Conservation (phyloP, 1,284 basidiomycete species). For the Coniophora puteana region DNA sequence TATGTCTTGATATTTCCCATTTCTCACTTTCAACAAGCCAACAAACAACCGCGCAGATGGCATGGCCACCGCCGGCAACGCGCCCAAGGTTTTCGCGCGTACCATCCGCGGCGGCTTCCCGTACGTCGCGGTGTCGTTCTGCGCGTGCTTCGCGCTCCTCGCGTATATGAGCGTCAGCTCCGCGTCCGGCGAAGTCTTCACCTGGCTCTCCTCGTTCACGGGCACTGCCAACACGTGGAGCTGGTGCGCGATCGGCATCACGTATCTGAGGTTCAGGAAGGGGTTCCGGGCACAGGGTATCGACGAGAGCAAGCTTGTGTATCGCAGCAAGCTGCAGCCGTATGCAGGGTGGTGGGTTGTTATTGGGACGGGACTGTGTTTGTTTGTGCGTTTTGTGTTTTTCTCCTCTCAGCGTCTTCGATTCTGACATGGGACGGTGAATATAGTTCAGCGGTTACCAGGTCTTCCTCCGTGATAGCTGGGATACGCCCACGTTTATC, state of each 20-base stretch:
- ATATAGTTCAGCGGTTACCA: conserved; percentile 36
- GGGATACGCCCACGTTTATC: conserved; percentile 33
- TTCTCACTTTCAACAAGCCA: not conserved
- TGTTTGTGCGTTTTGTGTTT: conserved; percentile 32
- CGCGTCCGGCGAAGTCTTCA: conserved; percentile 51
- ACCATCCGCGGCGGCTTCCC: conserved; percentile 59
- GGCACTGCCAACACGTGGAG: conserved; percentile 45
- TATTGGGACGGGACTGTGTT: conserved; percentile 30
- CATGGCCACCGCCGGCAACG: conserved; percentile 55
- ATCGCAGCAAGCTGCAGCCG: conserved; percentile 38
- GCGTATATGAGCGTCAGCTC: conserved; percentile 45
- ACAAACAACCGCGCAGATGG: conserved; percentile 39
- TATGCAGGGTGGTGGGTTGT: conserved; percentile 43
- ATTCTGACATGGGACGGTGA: not conserved
- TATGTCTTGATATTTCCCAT: conserved; percentile 17
- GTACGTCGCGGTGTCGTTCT: conserved; percentile 46
- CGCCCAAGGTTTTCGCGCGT: conserved; percentile 52
- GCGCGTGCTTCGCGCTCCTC: conserved; percentile 49
- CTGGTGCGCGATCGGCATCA: conserved; percentile 62
- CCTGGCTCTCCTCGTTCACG: conserved; percentile 52
- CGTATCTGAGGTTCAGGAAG: conserved; percentile 59
- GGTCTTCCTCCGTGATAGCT: conserved; percentile 41
- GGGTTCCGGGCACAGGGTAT: conserved; percentile 57
- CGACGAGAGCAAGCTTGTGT: conserved; percentile 49
- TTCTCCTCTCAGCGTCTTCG: not conserved